Percentiles rank a stretch among this genome's conserved stretches.
phyloP scores from a whole-genome alignment of 1,139 yeast species.

The Hyphopichia buzzinii region DNA sequence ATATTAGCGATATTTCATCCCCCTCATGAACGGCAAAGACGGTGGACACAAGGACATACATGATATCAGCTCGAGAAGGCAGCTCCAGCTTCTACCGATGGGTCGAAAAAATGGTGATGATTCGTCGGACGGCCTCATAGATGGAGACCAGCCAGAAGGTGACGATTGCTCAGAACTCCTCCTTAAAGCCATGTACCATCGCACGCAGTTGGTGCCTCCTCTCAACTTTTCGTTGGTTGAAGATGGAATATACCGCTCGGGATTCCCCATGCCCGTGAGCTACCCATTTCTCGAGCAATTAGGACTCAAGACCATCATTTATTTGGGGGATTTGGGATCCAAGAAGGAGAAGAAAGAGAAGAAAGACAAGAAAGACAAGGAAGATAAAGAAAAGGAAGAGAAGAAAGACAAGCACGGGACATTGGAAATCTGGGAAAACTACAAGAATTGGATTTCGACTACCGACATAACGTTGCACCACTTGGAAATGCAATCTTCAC shows the following conservation, averaged over 20 bases:
- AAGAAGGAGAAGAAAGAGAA: conserved; percentile 23
- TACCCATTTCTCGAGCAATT: conserved; percentile 73
- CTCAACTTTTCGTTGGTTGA: conserved; percentile 86
- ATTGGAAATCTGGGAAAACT: conserved; percentile 41
- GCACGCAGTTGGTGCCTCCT: conserved; percentile 66
- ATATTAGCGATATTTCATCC: too few relatives aligned
- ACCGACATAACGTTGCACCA: conserved; percentile 59
- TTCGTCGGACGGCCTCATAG: conserved; percentile 3
- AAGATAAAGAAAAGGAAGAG: conserved; percentile 19
- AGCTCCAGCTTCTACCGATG: conserved; percentile 10
- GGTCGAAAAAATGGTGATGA: conserved; percentile 3
- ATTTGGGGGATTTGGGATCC: conserved; percentile 66
- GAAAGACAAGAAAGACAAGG: conserved; percentile 36
- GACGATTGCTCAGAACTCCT: conserved; percentile 1
- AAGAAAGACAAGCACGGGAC: conserved; percentile 36
- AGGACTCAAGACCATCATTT: conserved; percentile 73
- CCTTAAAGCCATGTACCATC: conserved; percentile 1
- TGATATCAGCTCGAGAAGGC: conserved; percentile 8
- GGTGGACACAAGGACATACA: conserved; percentile 9
- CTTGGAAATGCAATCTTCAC: conserved; percentile 66
- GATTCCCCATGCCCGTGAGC: conserved; percentile 88
- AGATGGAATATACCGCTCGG: conserved; percentile 83
- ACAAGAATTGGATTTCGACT: conserved; percentile 62
- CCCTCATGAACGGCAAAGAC: background rate
- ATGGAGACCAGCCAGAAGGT: conserved; percentile 4